Evolutionary conservation across 108 stramenopile species (phyloP), one percentile per base, ranked within the genome.

Genomic region (Phaeodactylum tricornutum): DNA sequence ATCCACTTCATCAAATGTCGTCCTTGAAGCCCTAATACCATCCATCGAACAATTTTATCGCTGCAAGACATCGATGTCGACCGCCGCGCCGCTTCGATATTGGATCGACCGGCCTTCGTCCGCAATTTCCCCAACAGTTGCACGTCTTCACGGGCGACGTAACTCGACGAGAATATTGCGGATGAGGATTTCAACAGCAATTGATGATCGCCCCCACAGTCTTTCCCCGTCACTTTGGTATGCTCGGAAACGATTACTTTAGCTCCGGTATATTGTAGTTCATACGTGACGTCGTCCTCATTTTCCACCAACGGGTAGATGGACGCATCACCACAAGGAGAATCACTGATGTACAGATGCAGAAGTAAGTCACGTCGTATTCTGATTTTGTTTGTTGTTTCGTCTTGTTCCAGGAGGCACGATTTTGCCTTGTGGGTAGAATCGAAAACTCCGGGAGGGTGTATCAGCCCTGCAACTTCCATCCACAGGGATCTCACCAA

Each of bases 271-370:
- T 84, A 92, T 40, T 73, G 62, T 11, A 71, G 35, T 55, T 50
- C 32, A 43, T 37, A 29, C 17, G 32, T 17, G 60, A 47, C 2
- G 58, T 61, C 4, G 59, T 72, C 29, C 48, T 51, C 24, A 43
- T 33, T 44, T 55, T 45, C 38, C 29, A 49, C 57, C 52, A 55
- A 43, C 42, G 64, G 35, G 64, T 95, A 95, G 37, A 95, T 95
- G 6, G 91, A 71, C 23, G 87, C 85, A 64, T 95, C 94, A 9
- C 94, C 94, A 56, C 94, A 95, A 5, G 94, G 94, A 22, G 92
- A 90, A 48, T 93, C 92, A 39, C 82, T 87, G 28, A 93, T 71
- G 67, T 92, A 95, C 49, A 95, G 59, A 62, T 92, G 85, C 16
- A 95, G 57, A n/a, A 47, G 17, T 64, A 30, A 19, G 29, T 32